Percentiles rank a stretch among this genome's conserved stretches.
Evolutionary conservation across 176 grass and related monocot species (phyloP).

Genomic region (Dendrocalamus sinicus): DNA sequence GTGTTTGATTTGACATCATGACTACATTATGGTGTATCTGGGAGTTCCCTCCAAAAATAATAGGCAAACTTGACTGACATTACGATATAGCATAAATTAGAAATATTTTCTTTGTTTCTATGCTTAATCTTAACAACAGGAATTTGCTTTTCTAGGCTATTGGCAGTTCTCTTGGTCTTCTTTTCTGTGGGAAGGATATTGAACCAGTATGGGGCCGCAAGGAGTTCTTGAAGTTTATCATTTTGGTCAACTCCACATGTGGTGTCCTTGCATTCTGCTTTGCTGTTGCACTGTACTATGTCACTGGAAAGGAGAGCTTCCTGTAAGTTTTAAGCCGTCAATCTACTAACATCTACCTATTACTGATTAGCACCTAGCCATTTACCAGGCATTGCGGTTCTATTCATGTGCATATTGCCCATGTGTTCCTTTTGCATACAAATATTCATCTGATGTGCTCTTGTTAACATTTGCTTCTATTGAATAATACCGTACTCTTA

Average conservation of each 20-base stretch:
- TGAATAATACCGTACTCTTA: background rate
- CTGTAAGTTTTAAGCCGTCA: constrained; percentile 65
- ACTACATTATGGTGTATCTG: background rate
- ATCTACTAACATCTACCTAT: background rate
- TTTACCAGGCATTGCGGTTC: background rate
- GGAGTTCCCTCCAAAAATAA: background rate
- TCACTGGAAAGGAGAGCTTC: constrained; percentile 90
- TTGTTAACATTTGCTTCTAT: background rate
- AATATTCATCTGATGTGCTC: background rate
- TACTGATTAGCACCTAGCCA: background rate
- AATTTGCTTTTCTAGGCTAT: constrained; percentile 63
- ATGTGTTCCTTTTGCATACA: background rate
- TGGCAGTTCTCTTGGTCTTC: constrained; percentile 88
- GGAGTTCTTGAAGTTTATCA: constrained; percentile 94
- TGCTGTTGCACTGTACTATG: constrained; percentile 87
- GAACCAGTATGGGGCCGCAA: constrained; percentile 95
- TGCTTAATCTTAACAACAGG: background rate
- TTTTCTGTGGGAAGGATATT: constrained; percentile 89
- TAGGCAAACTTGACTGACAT: background rate
- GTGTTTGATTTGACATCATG: background rate
- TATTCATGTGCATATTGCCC: background rate
- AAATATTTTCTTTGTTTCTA: background rate
- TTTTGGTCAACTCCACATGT: constrained; percentile 85
- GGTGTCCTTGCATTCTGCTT: constrained; percentile 78
- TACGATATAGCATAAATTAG: background rate